These are phyloP conservation scores for Fusarium azukiicola DNA, from an alignment of 2,329 filamentous ascomycete genomes.

Conservation along the genomic window DNA sequence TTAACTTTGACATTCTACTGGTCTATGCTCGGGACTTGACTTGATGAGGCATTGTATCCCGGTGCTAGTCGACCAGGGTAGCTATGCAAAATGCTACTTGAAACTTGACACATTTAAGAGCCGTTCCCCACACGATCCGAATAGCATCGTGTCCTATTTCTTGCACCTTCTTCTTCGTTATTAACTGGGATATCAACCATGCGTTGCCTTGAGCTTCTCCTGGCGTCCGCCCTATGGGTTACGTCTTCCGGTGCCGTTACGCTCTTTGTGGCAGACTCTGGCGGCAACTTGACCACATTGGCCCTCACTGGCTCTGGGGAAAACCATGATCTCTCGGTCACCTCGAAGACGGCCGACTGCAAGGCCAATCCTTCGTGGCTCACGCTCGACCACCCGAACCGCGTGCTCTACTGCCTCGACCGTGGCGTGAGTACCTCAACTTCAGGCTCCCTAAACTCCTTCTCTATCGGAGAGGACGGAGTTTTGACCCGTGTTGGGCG, in stretches of 20 bases:
- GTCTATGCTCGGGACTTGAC: conserved; percentile 1
- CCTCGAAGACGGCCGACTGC: conserved; percentile 39
- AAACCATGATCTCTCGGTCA: conserved; percentile 31
- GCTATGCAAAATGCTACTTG: conserved; percentile 3
- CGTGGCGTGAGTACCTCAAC: conserved; percentile 31
- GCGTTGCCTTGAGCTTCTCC: neutral
- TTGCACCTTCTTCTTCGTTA: neutral
- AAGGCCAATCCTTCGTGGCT: conserved; percentile 46
- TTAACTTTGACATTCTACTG: neutral
- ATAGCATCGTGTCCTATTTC: neutral
- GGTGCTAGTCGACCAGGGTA: conserved; percentile 4
- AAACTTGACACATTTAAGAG: conserved; percentile 16
- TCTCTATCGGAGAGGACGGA: conserved; percentile 36
- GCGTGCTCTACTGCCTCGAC: conserved; percentile 50
- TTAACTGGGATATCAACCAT: neutral
- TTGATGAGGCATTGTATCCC: conserved; percentile 6
- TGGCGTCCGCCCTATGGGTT: conserved; percentile 29
- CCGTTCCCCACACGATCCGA: neutral
- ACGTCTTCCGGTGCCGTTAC: conserved; percentile 36
- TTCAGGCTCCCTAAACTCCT: conserved; percentile 50
- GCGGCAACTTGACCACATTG: conserved; percentile 48
- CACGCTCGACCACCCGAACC: conserved; percentile 37
- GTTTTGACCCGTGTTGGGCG: conserved; percentile 36
- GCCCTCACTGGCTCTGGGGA: conserved; percentile 22
- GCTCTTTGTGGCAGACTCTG: conserved; percentile 49